Evolutionary conservation across 2,329 filamentous ascomycete genomes (phyloP), one percentile per base, ranked within the genome.

Genomic region (Aspergillus udagawae): DNA sequence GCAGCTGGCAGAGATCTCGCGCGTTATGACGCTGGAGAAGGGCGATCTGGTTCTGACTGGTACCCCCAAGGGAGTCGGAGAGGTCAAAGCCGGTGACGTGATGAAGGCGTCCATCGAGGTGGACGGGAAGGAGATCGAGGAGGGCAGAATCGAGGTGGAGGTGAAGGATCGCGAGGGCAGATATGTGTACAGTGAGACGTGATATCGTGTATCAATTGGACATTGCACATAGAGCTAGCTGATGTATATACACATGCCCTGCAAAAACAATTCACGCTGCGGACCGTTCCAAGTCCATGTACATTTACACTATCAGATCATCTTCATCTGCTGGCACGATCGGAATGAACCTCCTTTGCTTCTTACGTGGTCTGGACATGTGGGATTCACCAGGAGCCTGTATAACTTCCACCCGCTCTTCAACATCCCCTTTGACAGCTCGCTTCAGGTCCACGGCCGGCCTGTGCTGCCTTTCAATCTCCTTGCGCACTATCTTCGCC

Each of bases 41-140:
- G 94, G 93, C 51, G 94, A 99, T 75, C 87, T 99, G 69, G 86
- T 99, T 51, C 79, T 99, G 66, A 99, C 94, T n/a, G 94, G 94
- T 20, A 99, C 94, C 52, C 94, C 94, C 51, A 97, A 97, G 78
- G 94, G 94, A 12, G 94, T 99, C 1, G 94, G 94, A 1, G 82
- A 87, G 21, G 92, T 96, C 1, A 85, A 86, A 59, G 86, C 90
- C 1, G 94, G 94, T 2, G 92, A 99, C 77, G 81, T 93, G 32
- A 91, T 99, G 83, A 87, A 83, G 62, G 92, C 90, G 27, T 92
- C 92, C 3, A 81, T 97, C 65, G 86, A 85, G 71, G 86, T 96
- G 29, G 81, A 83, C 56, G 92, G 92, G 41, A 86, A 88, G 79
- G 91, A 95, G 78, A 76, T 97, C 32, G 86, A 92, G 71, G 90